Evolutionary conservation across 352 stramenopile species (phyloP).

Genomic region (Globisporangium okanoganense): DNA sequence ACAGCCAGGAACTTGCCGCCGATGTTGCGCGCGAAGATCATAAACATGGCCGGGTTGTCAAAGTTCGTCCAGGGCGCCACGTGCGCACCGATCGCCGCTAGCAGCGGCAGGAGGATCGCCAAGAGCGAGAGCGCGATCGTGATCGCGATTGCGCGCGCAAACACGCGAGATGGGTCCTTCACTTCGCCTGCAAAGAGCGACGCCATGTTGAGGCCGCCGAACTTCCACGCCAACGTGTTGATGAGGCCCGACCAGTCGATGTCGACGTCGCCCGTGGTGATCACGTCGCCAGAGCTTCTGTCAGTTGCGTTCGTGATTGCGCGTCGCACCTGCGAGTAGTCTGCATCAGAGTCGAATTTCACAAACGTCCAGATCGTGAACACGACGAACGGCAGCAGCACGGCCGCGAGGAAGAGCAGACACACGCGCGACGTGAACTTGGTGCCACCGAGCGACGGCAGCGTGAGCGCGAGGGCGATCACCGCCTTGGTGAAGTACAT

Average conservation of each 20-base stretch:
- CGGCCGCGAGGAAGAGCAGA: conserved; percentile 6
- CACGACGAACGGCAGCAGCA: conserved; percentile 16
- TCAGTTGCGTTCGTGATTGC: conserved; percentile 4
- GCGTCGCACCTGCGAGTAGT: conserved; percentile 4
- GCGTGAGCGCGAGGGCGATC: conserved; percentile 15
- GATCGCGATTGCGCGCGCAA: conserved; percentile 68
- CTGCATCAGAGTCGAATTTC: conserved; percentile 1
- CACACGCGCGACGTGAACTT: conserved; percentile 14
- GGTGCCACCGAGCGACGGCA: conserved; percentile 20
- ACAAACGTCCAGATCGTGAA: conserved; percentile 20
- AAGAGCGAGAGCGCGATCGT: conserved; percentile 54
- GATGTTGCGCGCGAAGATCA: background rate
- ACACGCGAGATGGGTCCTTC: conserved; percentile 58
- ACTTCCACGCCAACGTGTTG: conserved; percentile 94
- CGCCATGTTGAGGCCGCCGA: conserved; percentile 84
- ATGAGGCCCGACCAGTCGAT: conserved; percentile 68
- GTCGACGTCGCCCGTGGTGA: conserved; percentile 6
- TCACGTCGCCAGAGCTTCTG: background rate
- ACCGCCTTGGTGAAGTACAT: conserved; percentile 18
- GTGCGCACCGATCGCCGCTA: conserved; percentile 48
- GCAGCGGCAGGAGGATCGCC: conserved; percentile 76
- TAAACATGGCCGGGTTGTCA: background rate
- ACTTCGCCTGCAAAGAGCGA: conserved; percentile 86
- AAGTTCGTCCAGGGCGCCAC: background rate
- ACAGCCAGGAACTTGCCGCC: background rate